Percentiles rank a stretch among this genome's conserved stretches.
phyloP scores from a whole-genome alignment of 805 yeast species.

The Metschnikowia amazonensis region DNA sequence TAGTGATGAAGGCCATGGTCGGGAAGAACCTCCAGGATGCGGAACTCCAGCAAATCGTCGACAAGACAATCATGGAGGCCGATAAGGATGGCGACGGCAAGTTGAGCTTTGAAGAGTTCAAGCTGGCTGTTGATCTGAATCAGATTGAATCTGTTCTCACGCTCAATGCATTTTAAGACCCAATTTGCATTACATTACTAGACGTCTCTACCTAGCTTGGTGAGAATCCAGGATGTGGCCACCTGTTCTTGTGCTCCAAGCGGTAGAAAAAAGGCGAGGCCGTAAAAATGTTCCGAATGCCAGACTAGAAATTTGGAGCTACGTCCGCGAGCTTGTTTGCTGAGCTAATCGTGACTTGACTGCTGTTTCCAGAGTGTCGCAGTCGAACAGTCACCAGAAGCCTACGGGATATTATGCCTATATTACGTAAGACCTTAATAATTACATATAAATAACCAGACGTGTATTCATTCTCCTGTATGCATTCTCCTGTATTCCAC shows the following conservation, averaged over 20 bases:
- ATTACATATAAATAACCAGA: too few species aligned
- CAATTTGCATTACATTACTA: background rate
- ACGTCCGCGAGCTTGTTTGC: too few species aligned
- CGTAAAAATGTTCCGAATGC: background rate
- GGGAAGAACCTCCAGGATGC: constrained; percentile 83
- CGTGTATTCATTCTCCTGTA: too few species aligned
- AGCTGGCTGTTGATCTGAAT: constrained; percentile 56
- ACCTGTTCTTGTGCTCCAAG: too few species aligned
- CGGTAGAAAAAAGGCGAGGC: too few species aligned
- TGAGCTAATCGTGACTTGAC: too few species aligned
- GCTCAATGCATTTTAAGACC: constrained; percentile 38
- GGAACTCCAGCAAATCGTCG: constrained; percentile 95
- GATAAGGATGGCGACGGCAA: constrained; percentile 92
- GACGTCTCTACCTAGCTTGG: background rate
- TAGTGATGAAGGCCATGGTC: constrained; percentile 95
- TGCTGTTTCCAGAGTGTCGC: too few species aligned
- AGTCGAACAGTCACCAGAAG: too few species aligned
- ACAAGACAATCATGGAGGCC: constrained; percentile 91
- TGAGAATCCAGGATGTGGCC: background rate
- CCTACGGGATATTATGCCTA: too few species aligned
- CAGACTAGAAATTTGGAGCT: background rate
- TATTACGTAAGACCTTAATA: too few species aligned
- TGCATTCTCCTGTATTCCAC: too few species aligned
- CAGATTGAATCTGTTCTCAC: constrained; percentile 60
- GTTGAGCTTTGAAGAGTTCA: constrained; percentile 83